Evolutionary conservation across 108 stramenopile species (phyloP).

Genomic region (Aurantiochytrium sp.): DNA sequence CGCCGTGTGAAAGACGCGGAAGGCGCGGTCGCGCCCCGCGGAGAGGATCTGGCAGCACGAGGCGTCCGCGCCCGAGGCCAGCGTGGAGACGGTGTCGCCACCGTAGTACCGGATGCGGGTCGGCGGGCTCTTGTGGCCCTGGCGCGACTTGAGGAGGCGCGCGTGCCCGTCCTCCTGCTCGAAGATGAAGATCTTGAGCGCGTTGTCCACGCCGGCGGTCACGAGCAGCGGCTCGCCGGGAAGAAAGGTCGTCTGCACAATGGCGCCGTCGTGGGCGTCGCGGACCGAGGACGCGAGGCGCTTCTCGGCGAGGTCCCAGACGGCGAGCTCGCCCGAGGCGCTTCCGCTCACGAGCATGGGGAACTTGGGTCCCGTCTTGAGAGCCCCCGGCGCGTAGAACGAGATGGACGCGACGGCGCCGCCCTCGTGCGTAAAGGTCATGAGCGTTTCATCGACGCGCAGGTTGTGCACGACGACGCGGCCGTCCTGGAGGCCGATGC

Average conservation of each 20-base stretch:
- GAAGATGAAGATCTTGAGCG: constrained; percentile 48
- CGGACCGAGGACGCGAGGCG: constrained; percentile 23
- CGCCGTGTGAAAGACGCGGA: constrained; percentile 51
- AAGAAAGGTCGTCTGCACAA: not conserved
- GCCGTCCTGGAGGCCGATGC: constrained; percentile 50
- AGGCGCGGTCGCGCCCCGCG: constrained; percentile 40
- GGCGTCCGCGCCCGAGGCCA: constrained; percentile 44
- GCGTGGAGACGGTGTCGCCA: constrained; percentile 42
- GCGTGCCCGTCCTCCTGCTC: constrained; percentile 49
- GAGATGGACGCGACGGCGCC: constrained; percentile 39
- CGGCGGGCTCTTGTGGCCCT: constrained; percentile 34
- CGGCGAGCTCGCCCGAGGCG: constrained; percentile 38
- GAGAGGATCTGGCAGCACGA: not conserved
- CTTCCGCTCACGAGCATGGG: constrained; percentile 47
- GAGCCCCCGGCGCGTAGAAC: constrained; percentile 40
- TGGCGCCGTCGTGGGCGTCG: constrained; percentile 12
- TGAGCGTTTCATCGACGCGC: not conserved
- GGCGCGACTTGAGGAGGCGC: constrained; percentile 39
- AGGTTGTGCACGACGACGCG: constrained; percentile 40
- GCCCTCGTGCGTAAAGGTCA: constrained; percentile 25
- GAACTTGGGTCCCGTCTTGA: not conserved
- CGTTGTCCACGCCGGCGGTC: constrained; percentile 48
- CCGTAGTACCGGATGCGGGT: constrained; percentile 42
- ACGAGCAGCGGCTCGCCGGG: constrained; percentile 47
- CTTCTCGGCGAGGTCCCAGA: constrained; percentile 57